Evolutionary conservation across 2,329 filamentous ascomycete species (phyloP), one percentile per base, ranked within the genome.

Genomic region (Periconia macrospinosa): DNA sequence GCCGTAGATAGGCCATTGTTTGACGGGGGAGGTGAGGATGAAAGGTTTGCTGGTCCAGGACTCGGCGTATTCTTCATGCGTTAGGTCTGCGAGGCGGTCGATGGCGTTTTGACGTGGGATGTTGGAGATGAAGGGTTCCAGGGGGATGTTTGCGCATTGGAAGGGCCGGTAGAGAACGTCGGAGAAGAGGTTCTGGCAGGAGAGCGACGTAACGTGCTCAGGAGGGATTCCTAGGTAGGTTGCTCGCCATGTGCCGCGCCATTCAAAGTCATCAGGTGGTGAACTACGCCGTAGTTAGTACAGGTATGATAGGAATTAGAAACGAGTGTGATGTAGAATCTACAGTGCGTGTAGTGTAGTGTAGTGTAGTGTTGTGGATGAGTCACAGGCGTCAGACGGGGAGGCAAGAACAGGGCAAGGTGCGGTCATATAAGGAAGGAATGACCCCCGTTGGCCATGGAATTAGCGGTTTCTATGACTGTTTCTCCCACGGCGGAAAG

Each of bases 131-230:
- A 88, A 96, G 2, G 84, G 83, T 7, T 78, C 72, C 41, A 96
- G 76, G 1, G 83, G 75, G 27, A 92, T 86, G 68, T 96, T 85
- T 44, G 91, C 89, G 77, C 93, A 97, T 61, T 90, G 88, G 72
- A 95, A 97, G 0, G 93, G 93, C 10, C 92, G 85, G 73, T 97
- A 91, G 20, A 97, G 81, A 8, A 90, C 86, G 74, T 99, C 93
- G 14, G 93, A 97, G 73, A 90, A 97, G 48, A 97, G 85, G 64
- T 86, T 85, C 48, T 82, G 82, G 75, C 92, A 96, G 62, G 89
- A 82, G 35, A 96, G 78, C 13, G 75, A 78, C 37, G 85, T 80
- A 45, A 83, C 79, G 53, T 80, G 76, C 14, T 74, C 72, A 14
- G 79, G 71, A 1, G 80, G 77, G 14, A 90, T 78, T 35, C 81